phyloP scores from a whole-genome alignment of 169 alveolate species.

The Plasmodium coatneyi region DNA sequence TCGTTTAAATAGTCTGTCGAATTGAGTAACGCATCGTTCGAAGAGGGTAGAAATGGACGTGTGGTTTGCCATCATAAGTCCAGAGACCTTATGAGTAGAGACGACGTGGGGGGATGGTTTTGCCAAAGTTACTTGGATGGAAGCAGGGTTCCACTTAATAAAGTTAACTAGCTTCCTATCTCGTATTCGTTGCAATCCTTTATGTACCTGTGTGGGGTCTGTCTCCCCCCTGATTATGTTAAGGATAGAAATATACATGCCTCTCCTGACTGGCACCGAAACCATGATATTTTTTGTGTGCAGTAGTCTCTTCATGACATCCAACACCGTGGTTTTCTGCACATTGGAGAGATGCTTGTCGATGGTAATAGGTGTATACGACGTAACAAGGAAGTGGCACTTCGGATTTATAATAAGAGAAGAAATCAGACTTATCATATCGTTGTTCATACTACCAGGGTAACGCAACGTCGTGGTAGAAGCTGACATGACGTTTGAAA shows the following conservation, averaged over 20 bases:
- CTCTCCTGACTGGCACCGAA: constrained; percentile 78
- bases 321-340: constrained; percentile 97
- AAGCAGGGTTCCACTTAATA: constrained; percentile 99
- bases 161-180: constrained; percentile 89
- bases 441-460: constrained; percentile 99
- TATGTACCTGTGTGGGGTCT: constrained; percentile 79
- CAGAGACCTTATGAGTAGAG: constrained; percentile 97
- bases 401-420: constrained; percentile 98
- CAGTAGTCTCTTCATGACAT: constrained; percentile 97
- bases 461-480: constrained; percentile 90
- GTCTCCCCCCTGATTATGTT: constrained; percentile 82
- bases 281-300: constrained; percentile 98
- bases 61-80: constrained; percentile 99
- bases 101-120: constrained; percentile 96
- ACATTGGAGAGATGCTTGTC: constrained; percentile 81
- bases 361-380: constrained; percentile 95
- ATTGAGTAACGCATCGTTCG: constrained; percentile 93
- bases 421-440: constrained; percentile 96
- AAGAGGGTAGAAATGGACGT: constrained; percentile 96
- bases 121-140: constrained; percentile 97
- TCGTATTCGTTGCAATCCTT: constrained; percentile 81
- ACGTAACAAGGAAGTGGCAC: constrained; percentile 99
- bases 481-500: constrained; percentile 86
- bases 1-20: constrained; percentile 93
- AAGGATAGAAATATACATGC: constrained; percentile 80